Evolutionary conservation across 495 filamentous ascomycete species (phyloP), one percentile per base, ranked within the genome.

Genomic region (Parmelia sp.): DNA sequence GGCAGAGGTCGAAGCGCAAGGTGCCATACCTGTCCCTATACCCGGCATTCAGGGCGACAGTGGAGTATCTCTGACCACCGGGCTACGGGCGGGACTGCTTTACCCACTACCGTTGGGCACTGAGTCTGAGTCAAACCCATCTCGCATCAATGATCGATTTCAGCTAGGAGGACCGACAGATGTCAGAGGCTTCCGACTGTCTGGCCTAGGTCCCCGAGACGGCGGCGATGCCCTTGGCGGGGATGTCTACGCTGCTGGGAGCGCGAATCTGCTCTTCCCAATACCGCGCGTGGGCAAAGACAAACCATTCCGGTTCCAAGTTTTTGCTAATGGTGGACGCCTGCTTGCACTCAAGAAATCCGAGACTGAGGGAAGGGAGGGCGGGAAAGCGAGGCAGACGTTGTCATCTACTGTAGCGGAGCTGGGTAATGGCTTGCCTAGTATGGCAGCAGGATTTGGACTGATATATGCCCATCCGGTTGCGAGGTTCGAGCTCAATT

Each of bases 401-500:
- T 71, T 87, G 67, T 58, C 73, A 42, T 77, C 77, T 6, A 84
- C 86, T 27, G 49, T 89, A 15, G 69, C 72, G n/a, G 88, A 91
- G 67, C 75, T 96, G 53, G 77, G 76, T 7, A 88, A 87, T 59
- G 90, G 88, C 7, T 73, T 93, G 47, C 94, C 94, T 17, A 97
- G 91, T 71, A 76, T 91, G 31, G 88, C 94, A 4, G 94, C 90
- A 3, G 94, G 94, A 31, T 74, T 97, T 35, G 94, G 94, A 4
- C 72, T 98, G 19, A 91, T 98, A 21, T 98, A 98, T 74, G 95
- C 91, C 29, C 91, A 96, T 73, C 90, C 90, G 0, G 84, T 90
- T 10, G 94, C 93, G 44, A 81, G 94, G 63, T 96, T 98, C 69
- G 94, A 98, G 79, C 75, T 98, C 63, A 97, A 97, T 71, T 96